Conservation (phyloP, 352 stramenopile species). For the Thalassiosira exigua region DNA sequence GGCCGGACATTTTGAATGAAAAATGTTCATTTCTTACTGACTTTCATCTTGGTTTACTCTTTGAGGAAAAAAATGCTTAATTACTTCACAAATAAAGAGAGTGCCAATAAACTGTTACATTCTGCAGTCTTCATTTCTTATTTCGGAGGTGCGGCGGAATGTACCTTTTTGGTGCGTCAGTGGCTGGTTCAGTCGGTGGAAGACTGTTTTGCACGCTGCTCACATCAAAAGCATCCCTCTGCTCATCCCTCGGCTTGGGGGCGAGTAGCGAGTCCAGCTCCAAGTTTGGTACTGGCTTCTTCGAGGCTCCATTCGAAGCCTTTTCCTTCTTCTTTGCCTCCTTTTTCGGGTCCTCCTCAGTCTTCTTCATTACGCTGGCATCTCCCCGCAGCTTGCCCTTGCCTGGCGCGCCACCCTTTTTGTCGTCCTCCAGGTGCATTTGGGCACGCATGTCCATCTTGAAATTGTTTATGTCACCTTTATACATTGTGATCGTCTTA, state of each 20-base stretch:
- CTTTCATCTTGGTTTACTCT: too few species aligned
- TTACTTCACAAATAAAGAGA: too few species aligned
- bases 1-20: too few species aligned
- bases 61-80: too few species aligned
- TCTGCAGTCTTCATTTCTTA: conserved; percentile 65
- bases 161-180: conserved; percentile 51
- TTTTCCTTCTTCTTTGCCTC: conserved; percentile 52
- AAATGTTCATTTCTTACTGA: too few species aligned
- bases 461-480: conserved; percentile 84
- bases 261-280: conserved; percentile 28
- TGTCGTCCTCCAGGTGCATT: conserved; percentile 73
- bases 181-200: conserved; percentile 19
- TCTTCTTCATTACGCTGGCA: conserved; percentile 73
- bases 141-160: conserved; percentile 77
- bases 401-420: not conserved
- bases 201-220: conserved; percentile 37
- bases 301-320: conserved; percentile 40
- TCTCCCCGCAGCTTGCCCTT: conserved; percentile 72
- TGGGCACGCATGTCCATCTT: conserved; percentile 86
- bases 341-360: conserved; percentile 36
- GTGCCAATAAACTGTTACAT: too few species aligned
- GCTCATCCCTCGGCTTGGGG: conserved; percentile 43
- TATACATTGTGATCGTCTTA: conserved; percentile 79
- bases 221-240: conserved; percentile 36
- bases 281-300: conserved; percentile 39